These are phyloP conservation scores for Yamadazyma friedrichii DNA, from an alignment of 1,139 yeast genomes.

Conservation along the genomic window DNA sequence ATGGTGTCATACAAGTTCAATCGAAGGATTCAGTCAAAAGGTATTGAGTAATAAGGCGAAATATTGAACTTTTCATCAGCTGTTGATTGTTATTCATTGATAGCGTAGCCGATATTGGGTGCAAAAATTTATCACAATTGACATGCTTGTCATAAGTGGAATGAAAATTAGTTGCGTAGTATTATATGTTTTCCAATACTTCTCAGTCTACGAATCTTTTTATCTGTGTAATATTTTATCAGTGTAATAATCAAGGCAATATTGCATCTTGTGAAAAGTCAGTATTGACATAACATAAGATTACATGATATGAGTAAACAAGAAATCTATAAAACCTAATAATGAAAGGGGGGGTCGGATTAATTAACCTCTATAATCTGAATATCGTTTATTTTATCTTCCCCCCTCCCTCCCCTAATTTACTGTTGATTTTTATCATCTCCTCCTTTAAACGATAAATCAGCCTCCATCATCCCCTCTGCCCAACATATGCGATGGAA, in stretches of 20 bases:
- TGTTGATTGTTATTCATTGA: too few species aligned
- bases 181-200: too few species aligned
- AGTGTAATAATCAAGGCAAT: too few species aligned
- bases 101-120: too few species aligned
- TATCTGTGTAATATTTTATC: too few species aligned
- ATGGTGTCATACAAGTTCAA: constrained; percentile 10
- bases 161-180: too few species aligned
- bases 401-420: not conserved
- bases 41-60: constrained; percentile 2
- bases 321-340: not conserved
- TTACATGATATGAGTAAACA: too few species aligned
- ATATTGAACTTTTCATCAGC: not conserved
- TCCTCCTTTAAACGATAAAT: constrained; percentile 4
- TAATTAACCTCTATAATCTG: constrained; percentile 2
- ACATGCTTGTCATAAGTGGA: too few species aligned
- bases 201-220: too few species aligned
- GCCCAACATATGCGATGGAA: constrained; percentile 1
- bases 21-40: constrained; percentile 2
- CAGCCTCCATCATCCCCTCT: not conserved
- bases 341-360: constrained; percentile 1
- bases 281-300: too few species aligned
- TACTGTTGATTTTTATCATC: not conserved
- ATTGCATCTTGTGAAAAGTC: too few species aligned
- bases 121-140: too few species aligned
- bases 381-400: not conserved